Evolutionary conservation across 2,329 filamentous ascomycete species (phyloP).

Genomic region (Eurotiales sp.): DNA sequence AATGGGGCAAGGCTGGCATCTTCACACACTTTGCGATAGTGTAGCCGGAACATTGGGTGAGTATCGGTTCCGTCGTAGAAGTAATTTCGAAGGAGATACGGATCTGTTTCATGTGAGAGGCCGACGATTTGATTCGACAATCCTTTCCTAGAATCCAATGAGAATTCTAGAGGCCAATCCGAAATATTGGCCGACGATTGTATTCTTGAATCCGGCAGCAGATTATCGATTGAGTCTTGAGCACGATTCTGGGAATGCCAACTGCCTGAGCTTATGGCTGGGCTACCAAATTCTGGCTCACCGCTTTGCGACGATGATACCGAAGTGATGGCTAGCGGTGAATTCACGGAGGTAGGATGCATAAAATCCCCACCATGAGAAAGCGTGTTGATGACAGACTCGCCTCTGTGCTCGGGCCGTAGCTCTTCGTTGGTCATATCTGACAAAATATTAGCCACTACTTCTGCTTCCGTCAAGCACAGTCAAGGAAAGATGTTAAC

Average conservation of each 20-base stretch:
- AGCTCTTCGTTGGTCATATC: neutral
- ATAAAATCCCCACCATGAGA: neutral
- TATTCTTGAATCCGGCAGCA: neutral
- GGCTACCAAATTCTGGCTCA: neutral
- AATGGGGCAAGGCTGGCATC: conserved; percentile 1
- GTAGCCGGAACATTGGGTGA: conserved; percentile 3
- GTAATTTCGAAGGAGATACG: conserved; percentile 5
- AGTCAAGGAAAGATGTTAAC: neutral
- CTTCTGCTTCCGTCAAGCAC: neutral
- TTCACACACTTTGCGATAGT: conserved; percentile 3
- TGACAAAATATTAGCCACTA: neutral
- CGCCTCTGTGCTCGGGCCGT: neutral
- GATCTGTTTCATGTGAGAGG: conserved; percentile 3
- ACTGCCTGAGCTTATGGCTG: neutral
- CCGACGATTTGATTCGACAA: conserved; percentile 2
- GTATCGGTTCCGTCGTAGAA: conserved; percentile 1
- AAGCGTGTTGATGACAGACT: neutral
- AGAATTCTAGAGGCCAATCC: conserved; percentile 3
- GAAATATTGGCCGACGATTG: neutral
- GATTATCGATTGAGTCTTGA: neutral
- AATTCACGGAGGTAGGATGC: neutral
- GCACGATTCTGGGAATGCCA: neutral
- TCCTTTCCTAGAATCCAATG: neutral
- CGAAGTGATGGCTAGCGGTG: neutral
- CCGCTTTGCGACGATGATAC: neutral